These are phyloP conservation scores for Aristolochia californica DNA, from an alignment of 164 flowering plant genomes.

Conservation along the genomic window DNA sequence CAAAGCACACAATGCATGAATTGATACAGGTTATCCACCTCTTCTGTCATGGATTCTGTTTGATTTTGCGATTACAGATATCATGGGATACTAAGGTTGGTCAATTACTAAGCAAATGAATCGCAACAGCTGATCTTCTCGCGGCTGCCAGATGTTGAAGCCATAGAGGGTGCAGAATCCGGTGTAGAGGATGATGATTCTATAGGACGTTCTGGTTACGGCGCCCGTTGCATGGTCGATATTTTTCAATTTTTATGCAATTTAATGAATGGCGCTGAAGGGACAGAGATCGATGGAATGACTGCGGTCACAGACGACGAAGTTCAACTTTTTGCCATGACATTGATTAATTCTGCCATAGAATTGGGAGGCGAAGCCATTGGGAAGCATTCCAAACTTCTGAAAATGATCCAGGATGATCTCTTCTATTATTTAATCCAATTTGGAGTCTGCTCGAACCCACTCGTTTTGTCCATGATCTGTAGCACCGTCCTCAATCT, in stretches of 20 bases:
- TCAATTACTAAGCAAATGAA: conserved; percentile 13
- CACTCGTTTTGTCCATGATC: conserved; percentile 24
- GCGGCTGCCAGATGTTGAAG: conserved; percentile 48
- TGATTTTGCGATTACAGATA: no score
- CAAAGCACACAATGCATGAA: conserved; percentile 71
- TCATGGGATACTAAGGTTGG: no score
- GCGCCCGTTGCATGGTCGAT: conserved; percentile 33
- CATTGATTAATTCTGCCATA: conserved; percentile 67
- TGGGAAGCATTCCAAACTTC: conserved; percentile 58
- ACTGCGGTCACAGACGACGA: conserved; percentile 47
- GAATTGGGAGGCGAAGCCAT: conserved; percentile 74
- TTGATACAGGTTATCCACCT: conserved; percentile 28
- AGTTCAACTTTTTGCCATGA: conserved; percentile 65
- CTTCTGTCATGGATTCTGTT: no score
- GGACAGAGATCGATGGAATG: conserved; percentile 43
- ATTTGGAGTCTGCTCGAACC: conserved; percentile 20
- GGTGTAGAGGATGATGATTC: conserved; percentile 39
- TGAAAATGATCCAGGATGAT: conserved; percentile 68
- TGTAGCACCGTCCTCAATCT: conserved; percentile 27
- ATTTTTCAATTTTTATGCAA: conserved; percentile 26
- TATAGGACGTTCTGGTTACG: conserved; percentile 25
- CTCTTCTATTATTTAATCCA: conserved; percentile 71
- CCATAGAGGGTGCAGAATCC: conserved; percentile 33
- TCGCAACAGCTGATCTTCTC: conserved; percentile 24
- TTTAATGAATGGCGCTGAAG: conserved; percentile 47